Evolutionary conservation across 768 basidiomycete genomes (phyloP).

Genomic region (Leccinum boreale): DNA sequence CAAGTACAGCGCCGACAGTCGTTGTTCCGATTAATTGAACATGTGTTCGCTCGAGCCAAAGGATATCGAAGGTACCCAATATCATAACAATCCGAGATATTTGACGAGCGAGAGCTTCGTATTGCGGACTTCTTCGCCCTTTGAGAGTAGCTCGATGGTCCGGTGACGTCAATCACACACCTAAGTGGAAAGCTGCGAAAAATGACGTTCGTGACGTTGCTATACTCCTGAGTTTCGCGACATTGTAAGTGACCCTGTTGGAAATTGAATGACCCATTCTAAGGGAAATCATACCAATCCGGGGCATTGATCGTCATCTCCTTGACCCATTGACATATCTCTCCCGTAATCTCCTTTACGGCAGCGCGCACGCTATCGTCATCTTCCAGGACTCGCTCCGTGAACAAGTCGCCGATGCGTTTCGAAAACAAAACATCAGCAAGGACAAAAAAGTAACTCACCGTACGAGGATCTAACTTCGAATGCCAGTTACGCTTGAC

Average conservation of each 20-base stretch:
- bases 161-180: constrained; percentile 3
- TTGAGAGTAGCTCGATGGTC: constrained; percentile 22
- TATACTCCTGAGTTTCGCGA: constrained; percentile 54
- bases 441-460: background rate
- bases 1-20: constrained; percentile 25
- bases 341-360: constrained; percentile 55
- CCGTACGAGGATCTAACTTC: constrained; percentile 3
- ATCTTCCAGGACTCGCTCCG: background rate
- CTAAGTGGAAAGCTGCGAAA: background rate
- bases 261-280: constrained; percentile 4
- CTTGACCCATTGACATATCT: constrained; percentile 46
- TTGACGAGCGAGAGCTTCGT: constrained; percentile 48
- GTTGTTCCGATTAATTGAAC: constrained; percentile 11
- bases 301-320: constrained; percentile 61
- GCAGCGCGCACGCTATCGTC: constrained; percentile 44
- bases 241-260: constrained; percentile 57
- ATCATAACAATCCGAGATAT: constrained; percentile 56
- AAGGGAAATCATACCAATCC: constrained; percentile 50
- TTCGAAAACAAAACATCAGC: background rate
- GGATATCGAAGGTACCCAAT: constrained; percentile 36
- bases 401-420: constrained; percentile 4
- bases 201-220: constrained; percentile 56
- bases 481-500: background rate
- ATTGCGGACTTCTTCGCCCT: constrained; percentile 11
- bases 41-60: constrained; percentile 26